Percentiles rank a stretch among this genome's conserved stretches.
These are phyloP conservation scores for Yarrowia sp. DNA, from an alignment of 805 yeast genomes.

Conservation along the genomic window DNA sequence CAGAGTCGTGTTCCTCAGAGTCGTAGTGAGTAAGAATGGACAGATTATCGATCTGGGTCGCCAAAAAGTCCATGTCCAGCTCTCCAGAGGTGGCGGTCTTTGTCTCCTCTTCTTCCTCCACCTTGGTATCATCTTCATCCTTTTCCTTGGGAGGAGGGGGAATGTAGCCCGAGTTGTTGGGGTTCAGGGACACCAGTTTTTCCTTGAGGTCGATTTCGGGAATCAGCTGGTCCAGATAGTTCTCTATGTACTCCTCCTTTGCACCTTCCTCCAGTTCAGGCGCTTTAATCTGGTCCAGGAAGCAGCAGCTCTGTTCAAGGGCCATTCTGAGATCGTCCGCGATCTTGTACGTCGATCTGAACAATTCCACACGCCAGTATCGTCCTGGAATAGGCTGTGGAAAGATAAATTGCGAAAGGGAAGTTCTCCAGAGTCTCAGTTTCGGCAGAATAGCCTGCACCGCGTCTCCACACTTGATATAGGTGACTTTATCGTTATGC, in stretches of 20 bases:
- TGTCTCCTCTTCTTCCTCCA: not conserved
- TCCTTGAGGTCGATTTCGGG: constrained; percentile 20
- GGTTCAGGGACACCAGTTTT: constrained; percentile 40
- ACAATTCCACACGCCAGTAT: constrained; percentile 64
- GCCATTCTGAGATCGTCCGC: constrained; percentile 34
- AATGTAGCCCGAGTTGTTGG: constrained; percentile 25
- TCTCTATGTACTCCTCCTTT: constrained; percentile 32
- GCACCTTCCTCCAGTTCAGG: constrained; percentile 35
- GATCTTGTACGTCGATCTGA: constrained; percentile 44
- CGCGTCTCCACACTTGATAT: constrained; percentile 70
- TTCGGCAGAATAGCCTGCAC: constrained; percentile 77
- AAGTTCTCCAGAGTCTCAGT: constrained; percentile 62
- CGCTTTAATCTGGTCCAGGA: constrained; percentile 22
- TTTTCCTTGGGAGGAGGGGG: constrained; percentile 3
- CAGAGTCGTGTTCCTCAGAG: constrained; percentile 1
- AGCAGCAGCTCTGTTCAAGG: constrained; percentile 28
- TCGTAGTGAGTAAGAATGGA: constrained; percentile 6
- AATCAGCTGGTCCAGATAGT: constrained; percentile 17
- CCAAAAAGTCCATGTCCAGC: constrained; percentile 6
- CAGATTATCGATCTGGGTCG: constrained; percentile 14
- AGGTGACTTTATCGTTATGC: constrained; percentile 48
- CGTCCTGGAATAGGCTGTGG: constrained; percentile 77
- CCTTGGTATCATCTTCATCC: not conserved
- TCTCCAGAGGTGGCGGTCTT: not conserved
- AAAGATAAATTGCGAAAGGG: constrained; percentile 59